A percentile compares a stretch with the other conserved stretches of the same genome.
Evolutionary conservation across 1,284 basidiomycete genomes (phyloP).

Genomic region (Megacollybia platyphylla): DNA sequence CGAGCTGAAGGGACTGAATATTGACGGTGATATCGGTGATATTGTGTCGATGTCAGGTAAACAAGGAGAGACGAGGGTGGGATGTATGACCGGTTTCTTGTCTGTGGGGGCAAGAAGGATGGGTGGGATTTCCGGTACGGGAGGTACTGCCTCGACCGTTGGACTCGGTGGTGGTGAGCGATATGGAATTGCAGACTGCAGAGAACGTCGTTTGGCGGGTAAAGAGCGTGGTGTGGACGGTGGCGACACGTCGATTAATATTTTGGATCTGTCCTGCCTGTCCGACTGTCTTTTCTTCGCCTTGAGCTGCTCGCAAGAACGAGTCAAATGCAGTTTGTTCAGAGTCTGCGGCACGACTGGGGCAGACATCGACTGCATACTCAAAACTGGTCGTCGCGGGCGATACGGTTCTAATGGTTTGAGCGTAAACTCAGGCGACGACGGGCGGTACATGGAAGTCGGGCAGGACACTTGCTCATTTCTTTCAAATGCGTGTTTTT

Average conservation of each 20-base stretch:
- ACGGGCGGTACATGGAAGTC: neutral
- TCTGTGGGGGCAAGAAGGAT: constrained; percentile 12
- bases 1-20: constrained; percentile 4
- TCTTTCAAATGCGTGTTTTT: constrained; percentile 8
- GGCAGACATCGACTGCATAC: neutral
- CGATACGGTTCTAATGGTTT: neutral
- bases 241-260: neutral
- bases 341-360: neutral
- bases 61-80: constrained; percentile 9
- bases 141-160: constrained; percentile 18
- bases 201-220: constrained; percentile 14
- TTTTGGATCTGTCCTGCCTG: neutral
- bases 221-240: neutral
- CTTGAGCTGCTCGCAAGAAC: neutral
- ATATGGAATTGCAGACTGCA: constrained; percentile 19
- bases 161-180: constrained; percentile 21
- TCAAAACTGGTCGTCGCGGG: neutral
- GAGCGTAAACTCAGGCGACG: neutral
- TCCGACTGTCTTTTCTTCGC: neutral
- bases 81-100: constrained; percentile 15
- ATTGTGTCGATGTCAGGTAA: constrained; percentile 8
- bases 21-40: constrained; percentile 11
- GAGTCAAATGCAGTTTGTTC: neutral
- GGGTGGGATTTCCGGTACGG: constrained; percentile 23
- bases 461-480: neutral